Percentiles rank a stretch among this genome's conserved stretches.
These are phyloP conservation scores for Alternaria arbusti DNA, from an alignment of 2,329 filamentous ascomycete species.

Conservation along the genomic window DNA sequence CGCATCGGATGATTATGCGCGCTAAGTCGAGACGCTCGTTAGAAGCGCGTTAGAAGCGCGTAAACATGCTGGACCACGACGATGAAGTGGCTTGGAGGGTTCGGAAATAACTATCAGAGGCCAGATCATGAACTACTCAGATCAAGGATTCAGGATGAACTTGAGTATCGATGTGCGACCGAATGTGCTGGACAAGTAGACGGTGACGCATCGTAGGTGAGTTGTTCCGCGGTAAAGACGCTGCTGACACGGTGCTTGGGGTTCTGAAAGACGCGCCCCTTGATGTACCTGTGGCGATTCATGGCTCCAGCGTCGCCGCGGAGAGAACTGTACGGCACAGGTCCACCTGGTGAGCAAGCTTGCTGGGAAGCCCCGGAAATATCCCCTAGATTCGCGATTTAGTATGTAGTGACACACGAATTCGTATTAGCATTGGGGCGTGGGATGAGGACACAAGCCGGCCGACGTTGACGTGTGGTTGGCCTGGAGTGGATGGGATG, in stretches of 20 bases:
- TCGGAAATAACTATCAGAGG: not conserved
- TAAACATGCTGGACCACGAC: not conserved
- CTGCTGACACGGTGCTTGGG: not conserved
- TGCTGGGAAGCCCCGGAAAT: too few species aligned
- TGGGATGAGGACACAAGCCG: too few species aligned
- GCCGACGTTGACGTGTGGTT: too few species aligned
- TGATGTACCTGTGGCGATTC: not conserved
- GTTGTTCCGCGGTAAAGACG: not conserved
- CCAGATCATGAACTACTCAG: fast-evolving
- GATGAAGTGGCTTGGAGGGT: not conserved
- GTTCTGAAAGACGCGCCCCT: not conserved
- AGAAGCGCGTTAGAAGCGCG: not conserved
- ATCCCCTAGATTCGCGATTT: too few species aligned
- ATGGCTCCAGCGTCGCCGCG: not conserved
- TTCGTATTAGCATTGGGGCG: too few species aligned
- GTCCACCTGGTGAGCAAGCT: too few species aligned
- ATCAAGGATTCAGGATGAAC: too few species aligned
- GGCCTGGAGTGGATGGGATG: too few species aligned
- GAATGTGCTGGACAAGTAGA: not conserved
- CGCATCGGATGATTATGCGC: not conserved
- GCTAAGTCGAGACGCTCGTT: not conserved
- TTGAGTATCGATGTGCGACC: not conserved
- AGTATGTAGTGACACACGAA: too few species aligned
- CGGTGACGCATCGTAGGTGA: not conserved
- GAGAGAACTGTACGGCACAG: not conserved